Conservation (phyloP, 1,139 yeast genomes). For the Ogataea hybrid region DNA sequence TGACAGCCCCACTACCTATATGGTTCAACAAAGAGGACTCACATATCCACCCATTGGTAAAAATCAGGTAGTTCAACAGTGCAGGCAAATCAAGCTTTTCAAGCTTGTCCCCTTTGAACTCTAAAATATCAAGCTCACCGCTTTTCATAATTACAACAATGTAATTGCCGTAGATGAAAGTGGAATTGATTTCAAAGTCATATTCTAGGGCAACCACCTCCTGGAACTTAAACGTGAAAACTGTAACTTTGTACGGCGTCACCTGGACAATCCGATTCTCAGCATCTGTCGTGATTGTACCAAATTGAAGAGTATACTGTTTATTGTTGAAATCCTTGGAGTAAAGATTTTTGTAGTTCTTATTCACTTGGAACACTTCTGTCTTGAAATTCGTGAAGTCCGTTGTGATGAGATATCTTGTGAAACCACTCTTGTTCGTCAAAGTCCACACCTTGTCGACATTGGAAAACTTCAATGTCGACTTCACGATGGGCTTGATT, state of each 20-base stretch:
- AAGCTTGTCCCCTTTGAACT: conserved; percentile 27
- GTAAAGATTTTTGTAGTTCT: conserved; percentile 63
- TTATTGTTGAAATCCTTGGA: conserved; percentile 64
- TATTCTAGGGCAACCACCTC: conserved; percentile 32
- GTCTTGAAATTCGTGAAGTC: conserved; percentile 63
- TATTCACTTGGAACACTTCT: conserved; percentile 69
- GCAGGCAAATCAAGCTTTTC: conserved; percentile 29
- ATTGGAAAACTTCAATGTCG: conserved; percentile 72
- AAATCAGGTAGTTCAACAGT: conserved; percentile 40
- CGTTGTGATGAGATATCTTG: conserved; percentile 69
- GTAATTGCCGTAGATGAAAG: conserved; percentile 49
- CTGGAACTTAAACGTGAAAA: conserved; percentile 66
- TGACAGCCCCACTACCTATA: conserved; percentile 16
- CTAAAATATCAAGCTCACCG: conserved; percentile 53
- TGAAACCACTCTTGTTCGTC: conserved; percentile 38
- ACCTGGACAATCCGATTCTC: conserved; percentile 71
- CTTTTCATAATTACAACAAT: conserved; percentile 52
- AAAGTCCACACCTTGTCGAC: conserved; percentile 76
- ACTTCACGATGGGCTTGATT: conserved; percentile 61
- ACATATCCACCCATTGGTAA: conserved; percentile 67
- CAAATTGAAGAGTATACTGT: conserved; percentile 66
- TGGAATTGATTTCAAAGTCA: conserved; percentile 50
- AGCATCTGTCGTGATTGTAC: conserved; percentile 28
- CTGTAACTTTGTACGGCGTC: conserved; percentile 60
- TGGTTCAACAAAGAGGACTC: conserved; percentile 37